Conservation (phyloP, 306 rosid genomes). For the Aeschynomene evenia region DNA sequence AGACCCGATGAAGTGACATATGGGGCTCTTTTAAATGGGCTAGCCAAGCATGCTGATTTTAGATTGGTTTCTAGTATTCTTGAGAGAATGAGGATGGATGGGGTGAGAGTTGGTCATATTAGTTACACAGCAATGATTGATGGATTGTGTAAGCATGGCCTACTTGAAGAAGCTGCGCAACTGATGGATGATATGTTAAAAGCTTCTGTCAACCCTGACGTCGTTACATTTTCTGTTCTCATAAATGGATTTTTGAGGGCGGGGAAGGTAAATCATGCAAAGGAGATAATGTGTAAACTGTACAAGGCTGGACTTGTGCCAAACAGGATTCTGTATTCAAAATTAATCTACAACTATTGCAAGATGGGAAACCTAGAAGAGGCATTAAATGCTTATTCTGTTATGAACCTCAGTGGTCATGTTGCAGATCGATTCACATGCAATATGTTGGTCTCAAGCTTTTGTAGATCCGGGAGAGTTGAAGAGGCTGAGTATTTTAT, state of each 20-base stretch:
- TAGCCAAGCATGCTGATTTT: slow-evolving; percentile 59
- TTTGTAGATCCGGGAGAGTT: slow-evolving; percentile 57
- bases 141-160: slow-evolving; percentile 69
- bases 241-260: slow-evolving; percentile 65
- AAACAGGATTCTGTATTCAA: slow-evolving; percentile 57
- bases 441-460: slow-evolving; percentile 51
- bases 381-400: slow-evolving; percentile 57
- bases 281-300: slow-evolving; percentile 67
- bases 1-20: slow-evolving; percentile 65
- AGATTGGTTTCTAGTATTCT: slow-evolving; percentile 47
- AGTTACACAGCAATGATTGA: slow-evolving; percentile 57
- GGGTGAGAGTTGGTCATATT: slow-evolving; percentile 41
- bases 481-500: slow-evolving; percentile 63
- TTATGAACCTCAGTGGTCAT: slow-evolving; percentile 54
- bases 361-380: slow-evolving; percentile 55
- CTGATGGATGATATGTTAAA: slow-evolving; percentile 51
- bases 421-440: slow-evolving; percentile 55
- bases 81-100: slow-evolving; percentile 52
- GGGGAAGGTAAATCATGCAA: slow-evolving; percentile 57
- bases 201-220: slow-evolving; percentile 51
- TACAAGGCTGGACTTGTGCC: slow-evolving; percentile 54
- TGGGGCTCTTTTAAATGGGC: slow-evolving; percentile 57
- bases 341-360: slow-evolving; percentile 65
- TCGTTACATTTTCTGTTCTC: slow-evolving; percentile 67
- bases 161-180: slow-evolving; percentile 58